Conservation (phyloP, 108 stramenopile genomes). For the Stephanodiscus minutulus region DNA sequence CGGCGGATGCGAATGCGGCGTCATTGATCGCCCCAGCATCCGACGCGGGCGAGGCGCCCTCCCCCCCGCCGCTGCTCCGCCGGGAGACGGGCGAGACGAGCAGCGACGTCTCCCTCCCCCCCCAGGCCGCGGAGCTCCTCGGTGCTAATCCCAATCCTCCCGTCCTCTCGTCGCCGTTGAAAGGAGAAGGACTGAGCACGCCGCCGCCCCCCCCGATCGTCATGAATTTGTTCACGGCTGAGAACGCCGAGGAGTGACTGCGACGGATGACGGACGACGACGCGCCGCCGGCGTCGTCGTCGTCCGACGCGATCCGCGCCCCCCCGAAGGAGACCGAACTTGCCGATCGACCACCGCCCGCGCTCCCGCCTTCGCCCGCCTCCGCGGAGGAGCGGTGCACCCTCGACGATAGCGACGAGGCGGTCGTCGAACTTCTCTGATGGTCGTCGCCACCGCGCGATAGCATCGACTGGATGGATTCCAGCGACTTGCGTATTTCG, state of each 20-base stretch:
- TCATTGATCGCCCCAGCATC: no score
- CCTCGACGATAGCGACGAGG: constrained; percentile 2
- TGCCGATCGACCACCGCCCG: neutral
- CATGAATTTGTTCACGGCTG: constrained; percentile 3
- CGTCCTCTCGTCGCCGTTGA: neutral
- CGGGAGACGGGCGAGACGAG: constrained; percentile 15
- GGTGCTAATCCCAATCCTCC: neutral
- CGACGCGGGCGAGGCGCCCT: no score
- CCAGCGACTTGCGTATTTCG: constrained; percentile 40
- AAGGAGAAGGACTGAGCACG: neutral
- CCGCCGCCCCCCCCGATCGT: neutral
- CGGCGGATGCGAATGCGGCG: no score
- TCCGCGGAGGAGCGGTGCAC: neutral
- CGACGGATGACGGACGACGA: constrained; percentile 6
- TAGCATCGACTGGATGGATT: constrained; percentile 39
- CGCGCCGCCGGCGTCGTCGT: no score
- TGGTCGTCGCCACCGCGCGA: neutral
- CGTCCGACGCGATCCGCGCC: neutral
- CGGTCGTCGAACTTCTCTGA: constrained; percentile 28
- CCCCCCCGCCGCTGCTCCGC: neutral
- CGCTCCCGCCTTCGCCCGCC: neutral
- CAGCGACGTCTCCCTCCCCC: constrained; percentile 31
- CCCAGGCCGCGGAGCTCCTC: neutral
- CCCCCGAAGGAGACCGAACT: no score
- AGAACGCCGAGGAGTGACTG: constrained; percentile 23